Conservation (phyloP, 148 eudicot genomes). For the Spergularia bocconei region DNA sequence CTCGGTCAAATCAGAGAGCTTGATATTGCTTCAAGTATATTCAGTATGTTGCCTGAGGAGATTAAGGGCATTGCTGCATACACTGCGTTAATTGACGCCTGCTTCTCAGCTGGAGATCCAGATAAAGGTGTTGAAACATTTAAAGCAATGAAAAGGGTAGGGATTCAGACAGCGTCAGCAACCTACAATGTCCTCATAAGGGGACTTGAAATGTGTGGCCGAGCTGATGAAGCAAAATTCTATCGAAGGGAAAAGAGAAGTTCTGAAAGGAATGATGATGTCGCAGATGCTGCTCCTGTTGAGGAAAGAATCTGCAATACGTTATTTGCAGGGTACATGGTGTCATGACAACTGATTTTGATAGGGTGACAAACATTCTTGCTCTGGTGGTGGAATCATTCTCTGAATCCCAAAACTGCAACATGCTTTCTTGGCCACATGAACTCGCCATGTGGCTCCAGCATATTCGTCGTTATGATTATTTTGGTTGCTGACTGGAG, state of each 20-base stretch:
- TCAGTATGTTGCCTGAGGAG: conserved; percentile 46
- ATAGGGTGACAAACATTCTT: background rate
- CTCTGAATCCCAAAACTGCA: conserved; percentile 3
- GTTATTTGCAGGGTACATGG: conserved; percentile 48
- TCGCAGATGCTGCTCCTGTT: conserved; percentile 22
- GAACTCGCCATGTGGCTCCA: conserved; percentile 4
- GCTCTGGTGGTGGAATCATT: conserved; percentile 10
- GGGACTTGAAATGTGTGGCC: conserved; percentile 61
- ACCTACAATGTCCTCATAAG: conserved; percentile 52
- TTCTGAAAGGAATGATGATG: conserved; percentile 28
- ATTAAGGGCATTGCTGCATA: conserved; percentile 45
- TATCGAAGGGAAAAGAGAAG: conserved; percentile 55
- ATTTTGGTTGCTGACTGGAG: conserved; percentile 25
- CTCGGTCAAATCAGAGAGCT: conserved; percentile 56
- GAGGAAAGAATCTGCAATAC: conserved; percentile 53
- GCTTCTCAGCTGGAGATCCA: conserved; percentile 50
- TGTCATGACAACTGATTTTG: conserved; percentile 1
- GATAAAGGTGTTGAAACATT: conserved; percentile 55
- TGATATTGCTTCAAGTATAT: conserved; percentile 47
- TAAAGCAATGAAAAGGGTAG: conserved; percentile 42
- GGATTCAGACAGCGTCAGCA: conserved; percentile 39
- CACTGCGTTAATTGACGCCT: conserved; percentile 61
- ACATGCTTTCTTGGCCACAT: conserved; percentile 5
- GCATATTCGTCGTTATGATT: conserved; percentile 4
- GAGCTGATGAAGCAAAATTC: conserved; percentile 34